Evolutionary conservation across 257 asterid species (phyloP), one percentile per base, ranked within the genome.

Genomic region (Buddleja alternifolia): DNA sequence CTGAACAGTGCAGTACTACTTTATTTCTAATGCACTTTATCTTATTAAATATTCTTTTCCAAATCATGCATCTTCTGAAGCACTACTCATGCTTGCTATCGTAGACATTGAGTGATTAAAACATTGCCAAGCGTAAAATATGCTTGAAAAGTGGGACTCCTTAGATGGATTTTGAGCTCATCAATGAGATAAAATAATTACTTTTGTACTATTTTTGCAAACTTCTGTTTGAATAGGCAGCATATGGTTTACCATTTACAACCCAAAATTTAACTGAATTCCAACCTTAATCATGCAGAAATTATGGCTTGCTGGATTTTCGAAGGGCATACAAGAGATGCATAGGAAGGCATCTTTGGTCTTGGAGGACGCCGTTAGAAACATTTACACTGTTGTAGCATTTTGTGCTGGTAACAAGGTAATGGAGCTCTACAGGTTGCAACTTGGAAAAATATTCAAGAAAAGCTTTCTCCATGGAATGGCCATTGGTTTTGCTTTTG

Each of bases 301-400:
- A 88, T 77, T 94, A 77, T 94, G 99, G 99, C 98, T 94, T 67
- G 97, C 97, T 82, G 99, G 99, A 72, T 94, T 94, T 78, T 94
- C 99, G 8, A 94, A 89, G 79, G 99, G 99, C 69, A 91, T 94
- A 60, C 99, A 94, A 78, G 99, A 94, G 81, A 94, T 94, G 99
- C 99, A 94, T 53, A 83, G 99, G 85, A 94, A 91, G 82, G 99
- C 98, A 69, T 94, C 99, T 39, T 80, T 94, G 78, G 99, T 91
- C 48, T 85, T 94, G 64, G 98, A 94, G 83, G 99, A 94, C 73
- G 97, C 99, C 16, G 99, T 94, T 70, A 83, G 99, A 79, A 94
- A 94, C 67, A 94, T 94, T 50, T 94, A 94, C 62, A 91, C 99
- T 24, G 99, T 94, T 61, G 98, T 94, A 52, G 95, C 99, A 53